Base-by-base conservation (phyloP, 768 basidiomycete genomes). In the Astraeus odoratus region DNA sequence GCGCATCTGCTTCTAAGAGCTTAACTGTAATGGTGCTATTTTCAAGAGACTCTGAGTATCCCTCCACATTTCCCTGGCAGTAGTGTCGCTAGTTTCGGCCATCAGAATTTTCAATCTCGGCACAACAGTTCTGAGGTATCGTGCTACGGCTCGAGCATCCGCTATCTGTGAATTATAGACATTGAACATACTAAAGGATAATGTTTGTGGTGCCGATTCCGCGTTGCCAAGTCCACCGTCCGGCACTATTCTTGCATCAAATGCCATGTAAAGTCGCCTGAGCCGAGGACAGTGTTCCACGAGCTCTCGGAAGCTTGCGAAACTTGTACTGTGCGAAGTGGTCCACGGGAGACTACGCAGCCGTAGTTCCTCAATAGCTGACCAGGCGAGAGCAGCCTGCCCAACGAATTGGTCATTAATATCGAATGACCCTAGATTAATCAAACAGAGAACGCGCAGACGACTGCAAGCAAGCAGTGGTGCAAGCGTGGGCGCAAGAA, bases 301-400 rank as follows among this genome's bases (percentile, higher is more conserved):
- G 22, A 62, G 52, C 23, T 46, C 47, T 5, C 59, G 55, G 7
- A 62, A 9, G 13, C 62, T 53, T 6, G 47, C 45, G 4, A 62
- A 50, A 9, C 59, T 61, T 29, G 54, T 13, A 52, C 2, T 12
- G 20, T 25, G 49, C 38, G 23, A 30, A 46, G 9, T 48, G 46
- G 1, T 51, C 61, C 63, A 63, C n/a, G 60, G 55, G 33, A 63
- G 49, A 20, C 61, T 57, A 13, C 54, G 55, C 36, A 64, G 53
- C 26, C 54, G 51, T 1, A 63, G 44, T n/a, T 57, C 59, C 16
- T 57, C 57, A 15, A 63, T 45, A 3, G 39, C 20, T 9, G 55
- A 52, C 62, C 62, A 63, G 1, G 61, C 63, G 10, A 34, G 43
- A 16, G 55, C 63, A 1, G 57, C 63, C 8, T 54, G 49, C 7